Conservation (phyloP, 768 basidiomycete species). For the Rhizopogon vesiculosus region DNA sequence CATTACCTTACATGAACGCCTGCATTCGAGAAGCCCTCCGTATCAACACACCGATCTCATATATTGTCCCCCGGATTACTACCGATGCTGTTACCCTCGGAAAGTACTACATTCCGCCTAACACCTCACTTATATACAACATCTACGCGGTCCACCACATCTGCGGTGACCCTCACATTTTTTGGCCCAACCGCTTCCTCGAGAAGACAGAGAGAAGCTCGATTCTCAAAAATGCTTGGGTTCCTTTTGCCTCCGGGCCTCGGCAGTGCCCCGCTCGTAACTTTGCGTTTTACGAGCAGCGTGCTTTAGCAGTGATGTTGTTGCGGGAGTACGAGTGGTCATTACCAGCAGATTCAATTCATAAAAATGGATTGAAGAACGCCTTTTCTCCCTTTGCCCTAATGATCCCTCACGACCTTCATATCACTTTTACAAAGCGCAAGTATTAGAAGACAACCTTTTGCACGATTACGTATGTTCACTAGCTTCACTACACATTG, state of each 20-base stretch:
- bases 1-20: constrained; percentile 29
- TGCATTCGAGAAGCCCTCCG: constrained; percentile 38
- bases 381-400: constrained; percentile 32
- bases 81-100: constrained; percentile 10
- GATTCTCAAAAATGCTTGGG: constrained; percentile 10
- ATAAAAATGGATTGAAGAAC: constrained; percentile 24
- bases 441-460: not conserved
- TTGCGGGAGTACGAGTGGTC: constrained; percentile 29
- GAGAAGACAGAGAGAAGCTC: not conserved
- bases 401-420: constrained; percentile 28
- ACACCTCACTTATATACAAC: constrained; percentile 27
- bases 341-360: constrained; percentile 23
- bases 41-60: constrained; percentile 24
- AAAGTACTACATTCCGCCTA: constrained; percentile 26
- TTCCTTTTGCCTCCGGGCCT: constrained; percentile 29
- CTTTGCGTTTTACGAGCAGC: constrained; percentile 27
- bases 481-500: not conserved
- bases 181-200: constrained; percentile 28
- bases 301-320: constrained; percentile 30
- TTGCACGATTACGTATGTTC: not conserved
- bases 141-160: constrained; percentile 28
- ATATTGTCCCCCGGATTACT: constrained; percentile 15
- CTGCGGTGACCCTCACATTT: constrained; percentile 26
- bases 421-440: constrained; percentile 22
- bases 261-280: constrained; percentile 29